Percentiles rank a stretch among this genome's conserved stretches.
phyloP scores from a whole-genome alignment of 192 early-diverging fungal genomes.

The Kickxella alabastrina region DNA sequence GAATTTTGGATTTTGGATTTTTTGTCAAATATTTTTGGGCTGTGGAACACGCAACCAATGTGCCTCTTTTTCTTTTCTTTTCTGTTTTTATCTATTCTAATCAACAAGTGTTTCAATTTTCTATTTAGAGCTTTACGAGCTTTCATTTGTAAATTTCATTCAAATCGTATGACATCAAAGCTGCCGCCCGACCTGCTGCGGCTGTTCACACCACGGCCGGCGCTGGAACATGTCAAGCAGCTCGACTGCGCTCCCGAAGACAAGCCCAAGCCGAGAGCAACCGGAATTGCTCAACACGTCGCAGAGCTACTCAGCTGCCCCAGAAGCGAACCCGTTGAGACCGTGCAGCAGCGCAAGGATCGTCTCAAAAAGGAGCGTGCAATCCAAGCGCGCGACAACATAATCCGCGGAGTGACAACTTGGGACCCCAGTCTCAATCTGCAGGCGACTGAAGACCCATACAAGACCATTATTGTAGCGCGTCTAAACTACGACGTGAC shows the following conservation, averaged over 20 bases:
- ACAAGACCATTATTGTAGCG: slow-evolving; percentile 87
- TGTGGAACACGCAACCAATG: no score
- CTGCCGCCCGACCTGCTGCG: slow-evolving; percentile 43
- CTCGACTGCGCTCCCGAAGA: slow-evolving; percentile 27
- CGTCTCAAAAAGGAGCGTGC: slow-evolving; percentile 35
- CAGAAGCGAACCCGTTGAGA: slow-evolving; percentile 17
- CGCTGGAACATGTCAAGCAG: slow-evolving; percentile 18
- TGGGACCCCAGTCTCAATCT: slow-evolving; percentile 57
- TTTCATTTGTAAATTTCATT: no score
- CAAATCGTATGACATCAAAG: slow-evolving; percentile 40
- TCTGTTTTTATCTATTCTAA: no score
- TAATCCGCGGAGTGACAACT: slow-evolving; percentile 25
- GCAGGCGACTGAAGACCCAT: slow-evolving; percentile 77
- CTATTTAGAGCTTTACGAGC: no score
- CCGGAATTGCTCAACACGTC: slow-evolving; percentile 28
- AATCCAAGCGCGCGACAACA: slow-evolving; percentile 23
- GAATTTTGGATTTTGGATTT: no score
- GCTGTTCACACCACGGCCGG: slow-evolving; percentile 48
- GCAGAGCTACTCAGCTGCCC: slow-evolving; percentile 18
- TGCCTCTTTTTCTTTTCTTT: no score
- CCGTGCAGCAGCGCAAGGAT: slow-evolving; percentile 33
- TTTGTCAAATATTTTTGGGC: no score
- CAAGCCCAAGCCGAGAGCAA: slow-evolving; percentile 19
- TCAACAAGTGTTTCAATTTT: no score
- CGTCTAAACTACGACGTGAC: slow-evolving; percentile 58